phyloP scores from a whole-genome alignment of 305 asterid genomes.

The Solanum hybrid region DNA sequence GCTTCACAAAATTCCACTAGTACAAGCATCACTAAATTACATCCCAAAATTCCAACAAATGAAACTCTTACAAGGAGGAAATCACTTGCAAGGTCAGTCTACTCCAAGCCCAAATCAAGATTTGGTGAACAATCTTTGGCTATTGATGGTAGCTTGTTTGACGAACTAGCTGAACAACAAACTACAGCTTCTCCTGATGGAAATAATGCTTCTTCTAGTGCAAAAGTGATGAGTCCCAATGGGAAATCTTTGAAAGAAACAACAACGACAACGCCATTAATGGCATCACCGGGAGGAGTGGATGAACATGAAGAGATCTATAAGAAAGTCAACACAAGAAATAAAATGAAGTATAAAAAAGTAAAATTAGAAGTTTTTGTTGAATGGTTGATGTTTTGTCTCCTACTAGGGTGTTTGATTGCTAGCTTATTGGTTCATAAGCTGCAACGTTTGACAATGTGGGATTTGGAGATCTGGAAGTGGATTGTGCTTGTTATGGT shows the following conservation, averaged over 20 bases:
- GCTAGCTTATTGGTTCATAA: slow-evolving; percentile 39
- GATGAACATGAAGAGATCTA: slow-evolving; percentile 69
- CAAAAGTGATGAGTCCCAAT: slow-evolving; percentile 14
- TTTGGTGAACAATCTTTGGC: slow-evolving; percentile 57
- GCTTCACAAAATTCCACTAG: not conserved
- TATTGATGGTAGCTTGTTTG: slow-evolving; percentile 27
- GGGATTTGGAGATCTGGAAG: slow-evolving; percentile 57
- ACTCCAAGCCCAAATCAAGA: slow-evolving; percentile 67
- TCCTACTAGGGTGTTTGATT: slow-evolving; percentile 43
- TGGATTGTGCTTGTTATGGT: slow-evolving; percentile 62
- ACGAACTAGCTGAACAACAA: slow-evolving; percentile 9
- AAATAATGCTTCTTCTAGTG: slow-evolving; percentile 29
- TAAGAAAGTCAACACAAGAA: slow-evolving; percentile 49
- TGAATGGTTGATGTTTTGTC: slow-evolving; percentile 55
- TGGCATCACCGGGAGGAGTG: slow-evolving; percentile 34
- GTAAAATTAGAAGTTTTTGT: slow-evolving; percentile 44
- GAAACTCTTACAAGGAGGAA: slow-evolving; percentile 36
- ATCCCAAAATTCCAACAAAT: slow-evolving; percentile 40
- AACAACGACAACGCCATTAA: slow-evolving; percentile 43
- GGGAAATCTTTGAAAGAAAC: slow-evolving; percentile 10
- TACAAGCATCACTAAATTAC: slow-evolving; percentile 42
- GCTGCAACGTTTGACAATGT: slow-evolving; percentile 24
- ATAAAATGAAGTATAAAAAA: slow-evolving; percentile 40
- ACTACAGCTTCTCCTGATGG: slow-evolving; percentile 8
- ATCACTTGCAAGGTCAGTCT: slow-evolving; percentile 39